Percentiles rank a stretch among this genome's conserved stretches.
phyloP scores from a whole-genome alignment of 1,284 basidiomycete genomes.

The Bjerkandera adusta region DNA sequence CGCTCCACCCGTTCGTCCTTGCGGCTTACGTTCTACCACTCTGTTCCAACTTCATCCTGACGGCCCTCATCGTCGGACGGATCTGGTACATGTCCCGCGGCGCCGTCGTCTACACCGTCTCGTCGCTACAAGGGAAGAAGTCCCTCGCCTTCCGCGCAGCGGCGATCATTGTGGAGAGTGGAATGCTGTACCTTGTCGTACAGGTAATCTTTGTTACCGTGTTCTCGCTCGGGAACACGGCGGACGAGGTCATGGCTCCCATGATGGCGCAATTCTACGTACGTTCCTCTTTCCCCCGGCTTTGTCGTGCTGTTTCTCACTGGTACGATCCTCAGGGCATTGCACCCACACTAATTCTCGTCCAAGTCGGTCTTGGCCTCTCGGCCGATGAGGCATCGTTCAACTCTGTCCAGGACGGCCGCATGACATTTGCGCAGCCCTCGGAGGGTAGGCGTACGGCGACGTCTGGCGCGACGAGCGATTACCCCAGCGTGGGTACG shows the following conservation, averaged over 20 bases:
- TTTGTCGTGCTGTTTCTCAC: background rate
- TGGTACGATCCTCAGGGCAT: background rate
- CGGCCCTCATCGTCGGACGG: background rate
- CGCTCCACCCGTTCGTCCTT: background rate
- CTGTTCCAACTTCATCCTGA: background rate
- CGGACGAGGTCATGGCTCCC: slow-evolving; percentile 1
- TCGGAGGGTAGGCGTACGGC: no score
- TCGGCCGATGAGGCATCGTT: background rate
- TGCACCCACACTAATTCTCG: slow-evolving; percentile 1
- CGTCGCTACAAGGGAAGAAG: background rate
- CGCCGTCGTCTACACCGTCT: background rate
- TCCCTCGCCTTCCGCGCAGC: background rate
- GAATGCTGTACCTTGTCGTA: background rate
- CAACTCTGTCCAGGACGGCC: no score
- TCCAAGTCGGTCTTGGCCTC: slow-evolving; percentile 5
- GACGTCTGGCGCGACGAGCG: background rate
- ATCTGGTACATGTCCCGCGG: slow-evolving; percentile 1
- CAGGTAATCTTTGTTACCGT: slow-evolving; percentile 1
- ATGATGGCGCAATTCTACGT: background rate
- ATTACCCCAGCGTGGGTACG: background rate
- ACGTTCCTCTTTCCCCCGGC: background rate
- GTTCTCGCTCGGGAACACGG: background rate
- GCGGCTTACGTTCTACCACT: slow-evolving; percentile 2
- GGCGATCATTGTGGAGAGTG: slow-evolving; percentile 1
- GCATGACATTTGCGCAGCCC: background rate